Percentiles rank a stretch among this genome's conserved stretches.
Conservation (phyloP, 305 asterid species). For the Fraxinus baroniana region DNA sequence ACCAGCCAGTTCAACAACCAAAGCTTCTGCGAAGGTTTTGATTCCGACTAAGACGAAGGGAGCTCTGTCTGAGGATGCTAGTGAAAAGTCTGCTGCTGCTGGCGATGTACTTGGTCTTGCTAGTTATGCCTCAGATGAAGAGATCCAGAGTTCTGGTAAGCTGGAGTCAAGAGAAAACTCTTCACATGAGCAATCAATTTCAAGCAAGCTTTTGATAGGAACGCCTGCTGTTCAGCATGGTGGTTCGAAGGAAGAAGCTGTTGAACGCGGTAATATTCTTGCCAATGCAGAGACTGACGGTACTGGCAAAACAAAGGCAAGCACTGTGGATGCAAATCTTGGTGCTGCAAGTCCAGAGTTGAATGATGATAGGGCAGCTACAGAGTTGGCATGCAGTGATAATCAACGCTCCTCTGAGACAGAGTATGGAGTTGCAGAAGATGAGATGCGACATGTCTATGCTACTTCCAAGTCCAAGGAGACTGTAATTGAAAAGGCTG, state of each 20-base stretch:
- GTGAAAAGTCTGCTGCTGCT: constrained; percentile 59
- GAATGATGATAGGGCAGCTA: constrained; percentile 32
- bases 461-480: constrained; percentile 31
- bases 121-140: constrained; percentile 84
- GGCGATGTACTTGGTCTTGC: constrained; percentile 84
- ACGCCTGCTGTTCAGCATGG: constrained; percentile 41
- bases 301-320: constrained; percentile 31
- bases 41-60: constrained; percentile 51
- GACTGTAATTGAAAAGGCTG: constrained; percentile 29
- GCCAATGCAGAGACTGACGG: constrained; percentile 31
- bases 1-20: constrained; percentile 50
- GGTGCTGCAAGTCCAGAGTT: constrained; percentile 26
- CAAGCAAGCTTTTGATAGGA: constrained; percentile 36
- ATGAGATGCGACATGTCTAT: constrained; percentile 30
- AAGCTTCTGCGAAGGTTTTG: constrained; percentile 60
- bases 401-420: constrained; percentile 36
- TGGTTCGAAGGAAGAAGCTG: constrained; percentile 38
- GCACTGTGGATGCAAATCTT: constrained; percentile 18
- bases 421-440: constrained; percentile 33
- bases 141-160: constrained; percentile 50
- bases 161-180: constrained; percentile 37
- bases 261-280: constrained; percentile 25
- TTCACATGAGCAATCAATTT: constrained; percentile 32
- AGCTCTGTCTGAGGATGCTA: constrained; percentile 39
- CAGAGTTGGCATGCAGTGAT: constrained; percentile 28